phyloP scores from a whole-genome alignment of 2,329 filamentous ascomycete genomes.

The Fonsecaea multimorphosa region DNA sequence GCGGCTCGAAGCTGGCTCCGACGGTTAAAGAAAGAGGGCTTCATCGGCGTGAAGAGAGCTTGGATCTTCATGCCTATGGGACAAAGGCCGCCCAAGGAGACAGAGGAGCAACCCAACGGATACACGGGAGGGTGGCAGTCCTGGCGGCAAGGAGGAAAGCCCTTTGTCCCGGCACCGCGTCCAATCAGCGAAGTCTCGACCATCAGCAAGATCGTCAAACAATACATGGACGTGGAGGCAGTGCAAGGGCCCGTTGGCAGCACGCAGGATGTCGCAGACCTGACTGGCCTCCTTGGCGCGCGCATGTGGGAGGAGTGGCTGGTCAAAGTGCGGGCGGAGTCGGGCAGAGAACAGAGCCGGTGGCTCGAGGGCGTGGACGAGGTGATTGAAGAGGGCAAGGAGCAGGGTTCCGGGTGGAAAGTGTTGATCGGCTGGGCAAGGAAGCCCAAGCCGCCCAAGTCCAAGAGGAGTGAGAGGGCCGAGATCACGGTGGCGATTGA shows the following conservation, averaged over 20 bases:
- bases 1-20: slow-evolving; percentile 82
- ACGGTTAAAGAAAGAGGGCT: slow-evolving; percentile 76
- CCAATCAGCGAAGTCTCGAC: slow-evolving; percentile 39
- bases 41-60: slow-evolving; percentile 77
- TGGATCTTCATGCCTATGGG: slow-evolving; percentile 93
- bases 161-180: slow-evolving; percentile 39
- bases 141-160: slow-evolving; percentile 41
- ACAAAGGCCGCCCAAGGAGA: slow-evolving; percentile 44
- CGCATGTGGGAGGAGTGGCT: slow-evolving; percentile 98
- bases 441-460: slow-evolving; percentile 50
- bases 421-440: slow-evolving; percentile 65
- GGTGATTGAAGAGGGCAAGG: slow-evolving; percentile 66
- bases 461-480: slow-evolving; percentile 20
- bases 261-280: slow-evolving; percentile 72
- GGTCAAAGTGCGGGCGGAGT: slow-evolving; percentile 84
- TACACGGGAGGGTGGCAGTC: slow-evolving; percentile 53
- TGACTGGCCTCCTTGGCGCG: slow-evolving; percentile 81
- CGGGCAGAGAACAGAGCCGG: slow-evolving; percentile 61
- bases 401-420: slow-evolving; percentile 63
- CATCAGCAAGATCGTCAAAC: slow-evolving; percentile 39
- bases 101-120: slow-evolving; percentile 33
- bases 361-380: slow-evolving; percentile 61
- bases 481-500: slow-evolving; percentile 34
- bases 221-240: slow-evolving; percentile 62
- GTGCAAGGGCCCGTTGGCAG: slow-evolving; percentile 64